A percentile compares a stretch with the other conserved stretches of the same genome.
These are phyloP conservation scores for Clavispora asparagi DNA, from an alignment of 805 yeast species.

Conservation along the genomic window DNA sequence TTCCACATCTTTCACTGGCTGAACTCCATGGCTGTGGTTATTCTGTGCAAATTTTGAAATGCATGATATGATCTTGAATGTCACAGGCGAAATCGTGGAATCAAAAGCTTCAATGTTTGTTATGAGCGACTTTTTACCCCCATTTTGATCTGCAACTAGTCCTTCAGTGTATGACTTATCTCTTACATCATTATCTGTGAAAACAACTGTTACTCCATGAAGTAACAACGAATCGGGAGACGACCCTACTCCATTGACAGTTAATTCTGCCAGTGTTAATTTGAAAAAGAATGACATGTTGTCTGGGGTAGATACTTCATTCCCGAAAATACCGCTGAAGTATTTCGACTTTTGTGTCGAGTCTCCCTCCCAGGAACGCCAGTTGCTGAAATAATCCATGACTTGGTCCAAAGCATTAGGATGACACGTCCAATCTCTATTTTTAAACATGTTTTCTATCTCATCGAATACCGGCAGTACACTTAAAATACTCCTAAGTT, in stretches of 20 bases:
- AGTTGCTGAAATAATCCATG: constrained; percentile 54
- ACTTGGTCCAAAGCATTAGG: constrained; percentile 50
- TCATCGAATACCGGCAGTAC: constrained; percentile 46
- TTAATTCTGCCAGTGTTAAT: not conserved
- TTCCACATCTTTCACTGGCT: not conserved
- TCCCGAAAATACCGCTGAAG: constrained; percentile 28
- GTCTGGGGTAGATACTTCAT: not conserved
- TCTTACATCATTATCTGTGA: not conserved
- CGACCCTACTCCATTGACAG: not conserved
- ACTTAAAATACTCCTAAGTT: constrained; percentile 69
- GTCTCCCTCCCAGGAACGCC: constrained; percentile 92
- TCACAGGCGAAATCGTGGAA: not conserved
- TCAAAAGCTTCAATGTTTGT: not conserved
- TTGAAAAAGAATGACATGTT: not conserved
- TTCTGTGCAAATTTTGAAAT: not conserved
- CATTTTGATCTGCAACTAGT: not conserved
- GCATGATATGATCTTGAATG: not conserved
- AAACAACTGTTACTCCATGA: not conserved
- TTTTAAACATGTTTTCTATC: constrained; percentile 25
- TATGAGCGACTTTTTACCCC: not conserved
- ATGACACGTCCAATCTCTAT: constrained; percentile 41
- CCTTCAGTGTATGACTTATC: not conserved
- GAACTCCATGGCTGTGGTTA: not conserved
- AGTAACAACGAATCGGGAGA: not conserved
- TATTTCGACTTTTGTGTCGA: constrained; percentile 54